These are phyloP conservation scores for Rhizoclosmatium sp. DNA, from an alignment of 192 early-diverging fungal species.

Conservation along the genomic window DNA sequence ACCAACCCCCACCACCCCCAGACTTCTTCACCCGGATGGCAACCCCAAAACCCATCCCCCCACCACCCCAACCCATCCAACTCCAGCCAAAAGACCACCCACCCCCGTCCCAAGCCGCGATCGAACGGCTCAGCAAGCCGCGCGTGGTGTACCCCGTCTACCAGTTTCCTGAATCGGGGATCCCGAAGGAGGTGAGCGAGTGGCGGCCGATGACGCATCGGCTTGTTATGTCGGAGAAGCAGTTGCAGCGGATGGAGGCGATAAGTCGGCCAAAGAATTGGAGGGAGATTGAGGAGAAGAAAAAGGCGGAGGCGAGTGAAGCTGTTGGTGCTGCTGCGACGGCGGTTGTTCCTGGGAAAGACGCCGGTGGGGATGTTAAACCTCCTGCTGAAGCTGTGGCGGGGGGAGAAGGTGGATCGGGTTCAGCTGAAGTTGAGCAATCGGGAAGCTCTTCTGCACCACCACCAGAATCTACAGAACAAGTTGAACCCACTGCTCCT, in stretches of 20 bases:
- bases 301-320: not conserved
- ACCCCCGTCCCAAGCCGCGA: not conserved
- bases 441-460: not conserved
- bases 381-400: not conserved
- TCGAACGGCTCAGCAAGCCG: constrained; percentile 5
- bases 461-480: not conserved
- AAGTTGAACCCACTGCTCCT: not conserved
- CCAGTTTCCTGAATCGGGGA: constrained; percentile 2
- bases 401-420: not conserved
- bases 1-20: constrained; percentile 17
- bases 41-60: not conserved
- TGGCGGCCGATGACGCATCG: constrained; percentile 21
- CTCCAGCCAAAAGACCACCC: not conserved
- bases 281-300: constrained; percentile 9
- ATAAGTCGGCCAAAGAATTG: constrained; percentile 20
- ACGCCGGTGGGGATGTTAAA: not conserved
- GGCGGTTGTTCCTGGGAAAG: not conserved
- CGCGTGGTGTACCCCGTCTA: constrained; percentile 25
- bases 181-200: not conserved
- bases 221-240: constrained; percentile 9
- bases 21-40: constrained; percentile 21
- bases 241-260: not conserved
- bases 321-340: not conserved
- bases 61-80: not conserved
- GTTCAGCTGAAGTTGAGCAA: too few relatives aligned